phyloP scores from a whole-genome alignment of 2,329 filamentous ascomycete species.

The Helicocarpus griseus region DNA sequence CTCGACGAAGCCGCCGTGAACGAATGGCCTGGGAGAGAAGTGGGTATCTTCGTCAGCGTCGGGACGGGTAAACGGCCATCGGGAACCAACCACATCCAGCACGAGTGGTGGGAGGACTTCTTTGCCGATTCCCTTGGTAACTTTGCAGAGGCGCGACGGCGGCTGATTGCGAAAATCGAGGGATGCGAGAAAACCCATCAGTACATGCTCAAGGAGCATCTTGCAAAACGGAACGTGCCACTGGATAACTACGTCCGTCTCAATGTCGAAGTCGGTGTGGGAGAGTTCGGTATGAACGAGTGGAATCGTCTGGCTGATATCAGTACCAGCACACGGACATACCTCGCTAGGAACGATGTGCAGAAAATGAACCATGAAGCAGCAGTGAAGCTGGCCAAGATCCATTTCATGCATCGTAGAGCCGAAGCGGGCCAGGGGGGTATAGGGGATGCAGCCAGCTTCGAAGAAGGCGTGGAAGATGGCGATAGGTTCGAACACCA shows the following conservation, averaged over 20 bases:
- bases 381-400: constrained; percentile 71
- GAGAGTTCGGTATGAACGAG: constrained; percentile 98
- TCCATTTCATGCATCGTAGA: constrained; percentile 64
- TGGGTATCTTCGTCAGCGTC: constrained; percentile 85
- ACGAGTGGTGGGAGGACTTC: constrained; percentile 90
- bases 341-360: constrained; percentile 63
- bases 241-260: constrained; percentile 87
- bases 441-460: constrained; percentile 13
- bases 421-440: constrained; percentile 45
- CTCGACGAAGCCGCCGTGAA: constrained; percentile 86
- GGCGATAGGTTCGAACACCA: background rate
- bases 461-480: constrained; percentile 4
- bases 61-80: constrained; percentile 82
- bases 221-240: constrained; percentile 68
- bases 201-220: constrained; percentile 69
- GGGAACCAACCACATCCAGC: constrained; percentile 56
- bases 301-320: constrained; percentile 93
- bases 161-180: constrained; percentile 85
- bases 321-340: constrained; percentile 80
- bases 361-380: constrained; percentile 69
- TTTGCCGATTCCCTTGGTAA: constrained; percentile 61
- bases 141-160: constrained; percentile 79
- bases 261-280: constrained; percentile 94
- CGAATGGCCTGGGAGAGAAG: constrained; percentile 88
- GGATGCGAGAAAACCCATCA: constrained; percentile 87